Conservation (phyloP, 1,284 basidiomycete species). For the Mycosarcoma mackinlayi region DNA sequence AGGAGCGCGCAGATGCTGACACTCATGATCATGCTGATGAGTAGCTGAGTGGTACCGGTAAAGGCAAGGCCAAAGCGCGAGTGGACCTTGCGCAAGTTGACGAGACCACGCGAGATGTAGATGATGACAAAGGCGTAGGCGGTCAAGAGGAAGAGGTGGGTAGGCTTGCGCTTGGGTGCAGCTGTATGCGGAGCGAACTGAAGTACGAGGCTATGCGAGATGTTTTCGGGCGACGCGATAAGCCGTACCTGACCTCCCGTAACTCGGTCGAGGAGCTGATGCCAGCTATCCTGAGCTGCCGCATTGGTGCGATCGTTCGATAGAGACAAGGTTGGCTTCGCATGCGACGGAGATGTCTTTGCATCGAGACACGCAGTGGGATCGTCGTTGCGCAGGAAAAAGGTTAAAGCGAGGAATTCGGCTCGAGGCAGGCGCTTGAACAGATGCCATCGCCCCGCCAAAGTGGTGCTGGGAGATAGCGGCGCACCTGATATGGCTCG, state of each 20-base stretch:
- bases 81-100: slow-evolving; percentile 74
- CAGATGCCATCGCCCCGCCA: slow-evolving; percentile 64
- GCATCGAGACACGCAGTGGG: slow-evolving; percentile 14
- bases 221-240: slow-evolving; percentile 44
- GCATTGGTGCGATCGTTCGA: background rate
- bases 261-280: slow-evolving; percentile 46
- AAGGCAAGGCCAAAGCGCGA: slow-evolving; percentile 90
- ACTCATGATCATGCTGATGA: slow-evolving; percentile 90
- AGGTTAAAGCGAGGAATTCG: slow-evolving; percentile 64
- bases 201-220: slow-evolving; percentile 51
- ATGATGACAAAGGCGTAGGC: slow-evolving; percentile 83
- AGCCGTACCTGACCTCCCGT: slow-evolving; percentile 56
- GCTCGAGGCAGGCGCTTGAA: slow-evolving; percentile 62
- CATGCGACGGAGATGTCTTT: background rate
- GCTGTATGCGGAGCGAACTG: slow-evolving; percentile 51
- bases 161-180: slow-evolving; percentile 31
- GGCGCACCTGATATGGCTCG: slow-evolving; percentile 43
- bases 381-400: slow-evolving; percentile 49
- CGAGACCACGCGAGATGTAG: slow-evolving; percentile 82
- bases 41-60: slow-evolving; percentile 89
- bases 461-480: slow-evolving; percentile 58
- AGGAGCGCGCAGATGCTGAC: slow-evolving; percentile 87
- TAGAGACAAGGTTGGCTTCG: background rate
- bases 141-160: slow-evolving; percentile 75
- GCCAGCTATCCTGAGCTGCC: slow-evolving; percentile 38